Conservation (phyloP, 2,329 filamentous ascomycete species). For the Blumeria graminis region DNA sequence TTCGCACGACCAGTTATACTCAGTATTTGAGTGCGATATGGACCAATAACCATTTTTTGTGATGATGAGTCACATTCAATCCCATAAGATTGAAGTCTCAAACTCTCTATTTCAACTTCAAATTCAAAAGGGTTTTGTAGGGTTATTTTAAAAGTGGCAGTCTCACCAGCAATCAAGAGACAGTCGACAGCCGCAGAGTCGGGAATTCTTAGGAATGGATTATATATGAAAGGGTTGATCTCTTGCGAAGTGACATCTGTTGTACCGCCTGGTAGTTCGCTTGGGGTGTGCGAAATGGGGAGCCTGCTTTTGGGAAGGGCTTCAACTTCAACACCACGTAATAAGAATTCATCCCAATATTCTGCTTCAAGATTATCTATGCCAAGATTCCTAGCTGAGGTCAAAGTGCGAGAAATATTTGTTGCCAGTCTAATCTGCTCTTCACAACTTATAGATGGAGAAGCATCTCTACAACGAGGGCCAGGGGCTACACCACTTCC, state of each 20-base stretch:
- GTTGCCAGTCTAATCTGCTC: slow-evolving; percentile 68
- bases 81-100: slow-evolving; percentile 52
- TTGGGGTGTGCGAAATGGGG: slow-evolving; percentile 38
- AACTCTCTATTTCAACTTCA: slow-evolving; percentile 66
- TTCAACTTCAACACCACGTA: slow-evolving; percentile 53
- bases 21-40: slow-evolving; percentile 62
- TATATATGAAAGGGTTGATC: slow-evolving; percentile 77
- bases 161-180: slow-evolving; percentile 56
- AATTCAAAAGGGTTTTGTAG: slow-evolving; percentile 90
- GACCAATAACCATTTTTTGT: slow-evolving; percentile 46
- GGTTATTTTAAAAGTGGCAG: slow-evolving; percentile 54
- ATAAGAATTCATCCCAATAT: slow-evolving; percentile 92
- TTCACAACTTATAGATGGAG: slow-evolving; percentile 48
- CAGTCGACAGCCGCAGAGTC: slow-evolving; percentile 35
- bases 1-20: slow-evolving; percentile 44
- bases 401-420: slow-evolving; percentile 66
- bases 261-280: slow-evolving; percentile 22
- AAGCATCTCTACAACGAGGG: slow-evolving; percentile 40
- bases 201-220: slow-evolving; percentile 56
- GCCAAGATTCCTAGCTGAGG: slow-evolving; percentile 52
- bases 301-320: slow-evolving; percentile 31
- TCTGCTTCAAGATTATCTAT: slow-evolving; percentile 47
- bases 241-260: slow-evolving; percentile 18
- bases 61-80: slow-evolving; percentile 42
- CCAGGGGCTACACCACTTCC: slow-evolving; percentile 59